A percentile compares a stretch with the other conserved stretches of the same genome.
phyloP scores from a whole-genome alignment of 768 basidiomycete genomes.

The Suillus variegatus region DNA sequence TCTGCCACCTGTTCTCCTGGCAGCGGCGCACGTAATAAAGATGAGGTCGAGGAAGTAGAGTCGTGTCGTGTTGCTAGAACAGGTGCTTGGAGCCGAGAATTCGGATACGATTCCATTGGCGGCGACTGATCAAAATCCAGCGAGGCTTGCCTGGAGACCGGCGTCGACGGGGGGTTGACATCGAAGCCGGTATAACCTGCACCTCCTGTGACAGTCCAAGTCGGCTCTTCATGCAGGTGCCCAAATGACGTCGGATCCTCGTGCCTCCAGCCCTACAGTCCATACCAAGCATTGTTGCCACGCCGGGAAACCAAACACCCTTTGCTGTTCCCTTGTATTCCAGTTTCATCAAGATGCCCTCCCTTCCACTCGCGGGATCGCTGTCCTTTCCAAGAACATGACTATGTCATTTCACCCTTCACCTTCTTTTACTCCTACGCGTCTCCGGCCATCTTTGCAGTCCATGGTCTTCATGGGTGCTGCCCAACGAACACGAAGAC shows the following conservation, averaged over 20 bases:
- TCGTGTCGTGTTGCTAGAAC: conserved; percentile 35
- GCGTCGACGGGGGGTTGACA: conserved; percentile 43
- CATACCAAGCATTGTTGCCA: conserved; percentile 78
- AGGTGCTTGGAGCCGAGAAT: conserved; percentile 22
- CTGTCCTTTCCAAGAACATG: conserved; percentile 52
- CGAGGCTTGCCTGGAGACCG: conserved; percentile 49
- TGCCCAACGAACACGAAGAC: conserved; percentile 79
- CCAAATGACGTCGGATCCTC: conserved; percentile 72
- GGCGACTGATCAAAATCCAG: conserved; percentile 42
- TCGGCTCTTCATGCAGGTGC: conserved; percentile 45
- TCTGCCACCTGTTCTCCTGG: conserved; percentile 65
- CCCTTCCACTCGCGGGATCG: conserved; percentile 38
- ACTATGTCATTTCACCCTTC: conserved; percentile 67
- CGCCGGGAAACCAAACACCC: conserved; percentile 81
- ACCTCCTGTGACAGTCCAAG: conserved; percentile 67
- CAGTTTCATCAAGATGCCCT: conserved; percentile 63
- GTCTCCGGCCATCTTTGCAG: conserved; percentile 55
- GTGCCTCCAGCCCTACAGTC: conserved; percentile 70
- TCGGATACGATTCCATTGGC: conserved; percentile 20
- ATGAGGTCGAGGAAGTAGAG: conserved; percentile 50
- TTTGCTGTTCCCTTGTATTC: conserved; percentile 75
- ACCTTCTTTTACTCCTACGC: conserved; percentile 72
- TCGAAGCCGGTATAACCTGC: conserved; percentile 74
- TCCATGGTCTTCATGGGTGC: conserved; percentile 52
- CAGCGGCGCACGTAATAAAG: conserved; percentile 74